Conservation (phyloP, 163 green algal species). For the Trebouxia gelatinosa region DNA sequence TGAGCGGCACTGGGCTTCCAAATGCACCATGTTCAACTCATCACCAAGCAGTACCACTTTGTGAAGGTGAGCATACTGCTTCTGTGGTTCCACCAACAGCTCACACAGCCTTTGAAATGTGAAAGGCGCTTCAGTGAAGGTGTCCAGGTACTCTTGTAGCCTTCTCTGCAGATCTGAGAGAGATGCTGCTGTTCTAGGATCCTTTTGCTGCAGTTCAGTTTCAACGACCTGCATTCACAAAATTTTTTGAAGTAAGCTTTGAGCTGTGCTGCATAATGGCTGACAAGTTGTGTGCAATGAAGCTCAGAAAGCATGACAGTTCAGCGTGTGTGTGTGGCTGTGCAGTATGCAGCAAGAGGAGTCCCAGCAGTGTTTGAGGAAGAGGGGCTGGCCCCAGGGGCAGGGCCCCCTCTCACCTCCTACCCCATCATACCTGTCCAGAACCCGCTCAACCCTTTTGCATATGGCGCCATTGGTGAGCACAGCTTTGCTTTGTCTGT, state of each 20-base stretch:
- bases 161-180: conserved; percentile 27
- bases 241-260: too few species aligned
- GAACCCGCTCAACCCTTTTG: too few species aligned
- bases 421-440: not conserved
- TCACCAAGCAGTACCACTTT: conserved; percentile 66
- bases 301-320: too few species aligned
- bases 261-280: too few species aligned
- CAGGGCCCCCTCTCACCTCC: conserved; percentile 1
- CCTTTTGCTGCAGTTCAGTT: too few species aligned
- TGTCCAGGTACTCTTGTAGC: conserved; percentile 50
- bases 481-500: too few species aligned
- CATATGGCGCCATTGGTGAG: too few species aligned
- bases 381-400: not conserved
- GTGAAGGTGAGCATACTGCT: conserved; percentile 72
- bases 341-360: conserved; percentile 7
- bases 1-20: not conserved
- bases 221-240: too few species aligned
- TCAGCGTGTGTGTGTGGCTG: not conserved
- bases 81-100: conserved; percentile 74
- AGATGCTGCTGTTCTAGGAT: too few species aligned
- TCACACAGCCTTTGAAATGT: conserved; percentile 84
- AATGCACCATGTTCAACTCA: not conserved
- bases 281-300: too few species aligned
- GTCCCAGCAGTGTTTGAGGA: not conserved
- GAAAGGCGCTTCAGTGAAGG: conserved; percentile 64